These are phyloP conservation scores for Hura crepitans DNA, from an alignment of 441 rosid species.

Conservation along the genomic window DNA sequence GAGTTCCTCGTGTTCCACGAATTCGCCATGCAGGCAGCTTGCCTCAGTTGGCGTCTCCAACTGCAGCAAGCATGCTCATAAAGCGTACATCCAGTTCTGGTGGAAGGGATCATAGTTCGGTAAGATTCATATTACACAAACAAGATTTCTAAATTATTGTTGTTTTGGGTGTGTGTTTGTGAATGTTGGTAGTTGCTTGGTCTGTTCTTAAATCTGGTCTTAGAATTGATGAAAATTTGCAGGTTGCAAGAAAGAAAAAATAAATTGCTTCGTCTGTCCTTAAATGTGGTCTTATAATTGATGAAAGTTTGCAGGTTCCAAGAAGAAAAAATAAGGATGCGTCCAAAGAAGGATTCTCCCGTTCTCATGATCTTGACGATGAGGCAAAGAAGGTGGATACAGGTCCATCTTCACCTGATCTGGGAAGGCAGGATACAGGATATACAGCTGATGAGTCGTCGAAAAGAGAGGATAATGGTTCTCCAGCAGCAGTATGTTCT, in stretches of 20 bases:
- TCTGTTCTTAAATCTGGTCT: constrained; percentile 19
- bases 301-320: constrained; percentile 48
- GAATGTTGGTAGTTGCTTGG: constrained; percentile 6
- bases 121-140: constrained; percentile 30
- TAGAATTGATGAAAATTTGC: constrained; percentile 24
- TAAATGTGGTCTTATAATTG: constrained; percentile 14
- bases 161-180: no score
- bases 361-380: constrained; percentile 51
- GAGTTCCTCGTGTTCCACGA: constrained; percentile 96
- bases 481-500: constrained; percentile 28
- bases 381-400: constrained; percentile 56
- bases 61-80: constrained; percentile 53
- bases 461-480: constrained; percentile 50
- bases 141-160: neutral
- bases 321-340: constrained; percentile 75
- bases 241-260: constrained; percentile 77
- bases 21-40: constrained; percentile 83
- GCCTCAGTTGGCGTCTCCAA: constrained; percentile 67
- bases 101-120: constrained; percentile 67
- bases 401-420: constrained; percentile 55
- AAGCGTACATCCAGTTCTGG: constrained; percentile 76
- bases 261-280: constrained; percentile 29
- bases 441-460: constrained; percentile 33
- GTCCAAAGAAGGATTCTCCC: constrained; percentile 47
- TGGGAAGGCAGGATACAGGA: constrained; percentile 48